A percentile compares a stretch with the other conserved stretches of the same genome.
Conservation (phyloP, 306 rosid genomes). For the Myrica gale region DNA sequence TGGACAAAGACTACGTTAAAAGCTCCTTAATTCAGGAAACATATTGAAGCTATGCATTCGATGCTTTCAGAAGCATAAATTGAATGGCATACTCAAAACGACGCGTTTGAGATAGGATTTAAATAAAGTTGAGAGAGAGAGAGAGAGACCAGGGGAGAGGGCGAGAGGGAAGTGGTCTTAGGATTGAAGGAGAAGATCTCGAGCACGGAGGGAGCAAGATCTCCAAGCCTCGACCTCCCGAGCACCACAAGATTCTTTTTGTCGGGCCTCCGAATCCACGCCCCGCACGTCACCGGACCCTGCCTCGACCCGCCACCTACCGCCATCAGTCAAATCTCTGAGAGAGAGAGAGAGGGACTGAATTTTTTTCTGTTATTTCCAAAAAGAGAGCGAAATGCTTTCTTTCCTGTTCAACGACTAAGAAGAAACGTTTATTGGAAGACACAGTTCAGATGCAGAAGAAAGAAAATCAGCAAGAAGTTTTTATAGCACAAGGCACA, state of each 20-base stretch:
- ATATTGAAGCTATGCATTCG: neutral
- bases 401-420: no score
- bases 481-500: neutral
- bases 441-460: neutral
- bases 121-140: neutral
- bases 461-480: neutral
- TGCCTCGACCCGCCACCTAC: conserved; percentile 55
- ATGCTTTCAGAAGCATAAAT: neutral
- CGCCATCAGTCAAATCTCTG: conserved; percentile 44
- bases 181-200: conserved; percentile 78
- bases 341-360: neutral
- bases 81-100: neutral
- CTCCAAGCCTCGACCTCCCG: conserved; percentile 60
- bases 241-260: conserved; percentile 51
- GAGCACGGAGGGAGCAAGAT: conserved; percentile 56
- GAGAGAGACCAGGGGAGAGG: conserved; percentile 65
- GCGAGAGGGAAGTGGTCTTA: conserved; percentile 56
- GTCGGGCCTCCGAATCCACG: conserved; percentile 94
- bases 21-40: neutral
- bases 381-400: no score
- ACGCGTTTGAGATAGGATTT: neutral
- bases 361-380: no score
- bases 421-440: neutral
- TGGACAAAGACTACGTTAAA: neutral
- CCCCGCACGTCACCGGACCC: conserved; percentile 77